Evolutionary conservation across 108 stramenopile species (phyloP), one percentile per base, ranked within the genome.

Genomic region (Aurantiochytrium sp.): DNA sequence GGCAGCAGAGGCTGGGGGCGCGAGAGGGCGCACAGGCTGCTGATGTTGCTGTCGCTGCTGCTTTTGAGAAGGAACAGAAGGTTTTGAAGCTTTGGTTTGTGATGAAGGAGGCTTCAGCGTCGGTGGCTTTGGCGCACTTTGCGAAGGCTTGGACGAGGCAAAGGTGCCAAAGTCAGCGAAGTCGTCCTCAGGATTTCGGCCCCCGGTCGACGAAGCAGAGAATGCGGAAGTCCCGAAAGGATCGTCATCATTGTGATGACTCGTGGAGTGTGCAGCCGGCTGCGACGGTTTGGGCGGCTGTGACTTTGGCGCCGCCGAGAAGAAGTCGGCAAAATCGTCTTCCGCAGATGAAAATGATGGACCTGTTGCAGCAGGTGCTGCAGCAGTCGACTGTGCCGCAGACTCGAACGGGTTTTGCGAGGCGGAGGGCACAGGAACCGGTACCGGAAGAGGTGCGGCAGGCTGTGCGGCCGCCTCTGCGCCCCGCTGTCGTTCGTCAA

Each of bases 281-380:
- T 59, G 19, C n/a, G 59, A 19, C 19, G 59, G 19, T 19, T 19
- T n/a, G 59, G 59, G n/a, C 2, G n/a, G n/a, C 19, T 23, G 21
- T 12, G 76, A 6, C 76, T 47, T 53, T 55, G 76, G 49, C n/a
- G 49, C 51, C 19, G 76, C 76, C 28, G 76, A 83, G 5, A 83
- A 83, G 28, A 83, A 83, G 28, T 83, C 76, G 23, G 76, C 76
- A 53, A 83, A 83, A 35, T 83, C 76, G 76, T 83, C 76, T 83
- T 83, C 76, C 1, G 76, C 76, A 6, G n/a, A 25, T 6, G 35
- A 14, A 42, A 69, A 69, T 8, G 64, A 8, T 8, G 64, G 55
- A 8, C 55, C 14, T 8, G 14, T 18, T 0, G 64, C 64, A 14
- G 64, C 18, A 18, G 64, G 64, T 12, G 64, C 25, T 4, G 64